Conservation (phyloP, 2,329 filamentous ascomycete genomes). For the Thielaviopsis populi region DNA sequence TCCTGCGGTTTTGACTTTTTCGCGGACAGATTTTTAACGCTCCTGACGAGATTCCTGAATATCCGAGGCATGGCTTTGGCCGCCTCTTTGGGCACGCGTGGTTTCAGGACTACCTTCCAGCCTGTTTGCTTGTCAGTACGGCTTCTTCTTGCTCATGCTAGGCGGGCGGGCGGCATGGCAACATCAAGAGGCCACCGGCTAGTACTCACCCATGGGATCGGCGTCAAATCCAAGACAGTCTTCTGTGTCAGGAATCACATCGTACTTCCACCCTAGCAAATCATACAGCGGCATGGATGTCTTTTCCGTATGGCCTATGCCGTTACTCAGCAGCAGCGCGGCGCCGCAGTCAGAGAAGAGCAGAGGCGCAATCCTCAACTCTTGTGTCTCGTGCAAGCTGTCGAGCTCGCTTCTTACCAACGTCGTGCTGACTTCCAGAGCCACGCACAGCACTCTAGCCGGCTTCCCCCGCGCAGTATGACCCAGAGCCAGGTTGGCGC, state of each 20-base stretch:
- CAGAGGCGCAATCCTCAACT: slow-evolving; percentile 48
- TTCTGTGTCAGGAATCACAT: slow-evolving; percentile 45
- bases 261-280: slow-evolving; percentile 50
- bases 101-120: slow-evolving; percentile 53
- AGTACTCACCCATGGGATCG: slow-evolving; percentile 39
- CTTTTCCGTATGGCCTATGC: slow-evolving; percentile 32
- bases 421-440: slow-evolving; percentile 46
- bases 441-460: slow-evolving; percentile 49
- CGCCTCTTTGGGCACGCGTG: slow-evolving; percentile 44
- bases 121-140: slow-evolving; percentile 25
- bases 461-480: slow-evolving; percentile 42
- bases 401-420: slow-evolving; percentile 51
- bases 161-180: not conserved
- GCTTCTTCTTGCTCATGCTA: slow-evolving; percentile 6
- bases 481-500: slow-evolving; percentile 50
- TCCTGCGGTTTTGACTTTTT: slow-evolving; percentile 34
- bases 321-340: slow-evolving; percentile 49
- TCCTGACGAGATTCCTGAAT: slow-evolving; percentile 37
- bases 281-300: slow-evolving; percentile 36
- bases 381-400: slow-evolving; percentile 41
- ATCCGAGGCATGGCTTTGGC: slow-evolving; percentile 35
- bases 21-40: slow-evolving; percentile 28
- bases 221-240: slow-evolving; percentile 50
- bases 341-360: slow-evolving; percentile 60
- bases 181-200: not conserved